Conservation (phyloP, 179 eudicot species). For the Sideroxylon spinosum region DNA sequence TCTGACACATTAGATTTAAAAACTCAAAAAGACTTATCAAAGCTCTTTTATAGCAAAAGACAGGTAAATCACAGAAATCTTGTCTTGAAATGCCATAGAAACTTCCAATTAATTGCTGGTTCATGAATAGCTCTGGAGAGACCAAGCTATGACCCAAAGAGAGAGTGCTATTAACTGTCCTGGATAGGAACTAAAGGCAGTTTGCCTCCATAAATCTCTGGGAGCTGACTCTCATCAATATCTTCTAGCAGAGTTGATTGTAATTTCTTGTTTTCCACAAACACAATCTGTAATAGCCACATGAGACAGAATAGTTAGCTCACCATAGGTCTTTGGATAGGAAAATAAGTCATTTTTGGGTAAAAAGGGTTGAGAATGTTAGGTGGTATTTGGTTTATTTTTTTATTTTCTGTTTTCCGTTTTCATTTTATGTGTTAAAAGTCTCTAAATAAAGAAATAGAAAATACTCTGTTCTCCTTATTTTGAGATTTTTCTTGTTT, state of each 20-base stretch:
- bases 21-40: neutral
- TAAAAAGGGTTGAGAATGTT: no score
- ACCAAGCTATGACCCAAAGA: neutral
- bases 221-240: conserved; percentile 73
- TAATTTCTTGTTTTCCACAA: conserved; percentile 56
- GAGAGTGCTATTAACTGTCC: conserved; percentile 19
- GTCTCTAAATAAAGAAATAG: no score
- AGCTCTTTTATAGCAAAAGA: neutral
- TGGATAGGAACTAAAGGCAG: conserved; percentile 50
- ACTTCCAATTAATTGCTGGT: neutral
- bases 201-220: conserved; percentile 73
- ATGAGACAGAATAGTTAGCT: neutral
- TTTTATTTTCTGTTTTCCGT: no score
- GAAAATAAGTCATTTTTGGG: no score
- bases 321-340: neutral
- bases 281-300: conserved; percentile 37
- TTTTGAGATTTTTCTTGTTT: no score
- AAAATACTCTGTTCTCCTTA: no score
- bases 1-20: neutral
- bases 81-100: neutral
- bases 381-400: no score
- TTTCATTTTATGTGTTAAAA: no score
- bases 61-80: neutral
- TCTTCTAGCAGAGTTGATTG: conserved; percentile 53
- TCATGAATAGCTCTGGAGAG: neutral